Conservation (phyloP, 192 early-diverging fungal genomes). For the Bifiguratus adelaidae region DNA sequence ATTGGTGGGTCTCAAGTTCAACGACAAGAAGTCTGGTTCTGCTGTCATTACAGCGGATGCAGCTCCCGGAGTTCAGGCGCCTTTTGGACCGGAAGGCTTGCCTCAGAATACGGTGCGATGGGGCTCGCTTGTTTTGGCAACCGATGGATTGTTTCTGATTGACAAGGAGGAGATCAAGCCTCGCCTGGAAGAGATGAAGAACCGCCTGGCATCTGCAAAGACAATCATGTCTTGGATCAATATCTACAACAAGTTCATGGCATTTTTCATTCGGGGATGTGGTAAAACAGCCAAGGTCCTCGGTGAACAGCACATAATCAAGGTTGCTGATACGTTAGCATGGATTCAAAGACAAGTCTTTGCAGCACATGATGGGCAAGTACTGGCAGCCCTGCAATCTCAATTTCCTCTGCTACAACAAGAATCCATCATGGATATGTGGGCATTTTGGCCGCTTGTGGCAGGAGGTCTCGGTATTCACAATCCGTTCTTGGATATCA, state of each 20-base stretch:
- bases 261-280: slow-evolving; percentile 4
- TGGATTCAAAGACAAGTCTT: slow-evolving; percentile 6
- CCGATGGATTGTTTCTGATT: neutral
- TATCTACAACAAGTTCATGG: slow-evolving; percentile 6
- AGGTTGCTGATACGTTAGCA: neutral
- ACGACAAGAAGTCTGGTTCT: slow-evolving; percentile 8
- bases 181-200: slow-evolving; percentile 1
- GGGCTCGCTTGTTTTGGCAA: neutral
- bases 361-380: neutral
- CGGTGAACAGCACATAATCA: neutral
- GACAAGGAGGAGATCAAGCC: neutral
- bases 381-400: neutral
- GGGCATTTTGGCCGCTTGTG: slow-evolving; percentile 6
- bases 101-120: slow-evolving; percentile 4
- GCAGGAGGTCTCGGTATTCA: slow-evolving; percentile 7
- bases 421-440: slow-evolving; percentile 1
- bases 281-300: slow-evolving; percentile 1
- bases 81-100: slow-evolving; percentile 1
- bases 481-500: slow-evolving; percentile 1
- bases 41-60: neutral
- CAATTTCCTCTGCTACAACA: neutral
- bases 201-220: neutral
- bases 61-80: neutral
- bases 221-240: slow-evolving; percentile 6
- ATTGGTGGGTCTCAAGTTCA: neutral